phyloP scores from a whole-genome alignment of 805 yeast species.

The Candida sithepensis region DNA sequence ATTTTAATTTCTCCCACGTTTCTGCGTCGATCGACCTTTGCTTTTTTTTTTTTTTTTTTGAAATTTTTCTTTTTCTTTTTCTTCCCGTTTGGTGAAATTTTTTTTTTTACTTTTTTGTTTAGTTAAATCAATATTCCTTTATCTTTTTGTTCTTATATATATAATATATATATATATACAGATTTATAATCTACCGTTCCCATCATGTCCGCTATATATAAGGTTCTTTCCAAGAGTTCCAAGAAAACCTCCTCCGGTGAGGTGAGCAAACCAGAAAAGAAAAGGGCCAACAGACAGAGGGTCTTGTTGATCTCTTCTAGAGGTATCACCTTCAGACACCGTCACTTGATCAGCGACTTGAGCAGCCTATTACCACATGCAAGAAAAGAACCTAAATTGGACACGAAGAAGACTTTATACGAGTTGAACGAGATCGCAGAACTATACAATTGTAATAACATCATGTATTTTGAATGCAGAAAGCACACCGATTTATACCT shows the following conservation, averaged over 20 bases:
- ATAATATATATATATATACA: not conserved
- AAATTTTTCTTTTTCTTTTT: no score
- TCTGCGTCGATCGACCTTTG: no score
- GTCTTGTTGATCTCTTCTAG: conserved; percentile 87
- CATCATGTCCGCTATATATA: conserved; percentile 70
- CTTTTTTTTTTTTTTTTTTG: no score
- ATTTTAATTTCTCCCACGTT: no score
- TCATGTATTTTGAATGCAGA: conserved; percentile 91
- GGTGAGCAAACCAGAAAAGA: conserved; percentile 40
- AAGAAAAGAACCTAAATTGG: conserved; percentile 93
- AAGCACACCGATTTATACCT: conserved; percentile 92
- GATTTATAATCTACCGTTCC: not conserved
- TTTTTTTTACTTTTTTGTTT: no score
- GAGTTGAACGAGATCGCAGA: conserved; percentile 96
- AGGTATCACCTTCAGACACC: conserved; percentile 93
- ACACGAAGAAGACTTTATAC: conserved; percentile 82
- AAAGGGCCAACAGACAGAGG: conserved; percentile 80
- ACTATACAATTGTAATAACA: conserved; percentile 93
- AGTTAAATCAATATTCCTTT: no score
- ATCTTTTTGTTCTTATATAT: not conserved
- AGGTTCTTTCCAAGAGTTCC: conserved; percentile 50
- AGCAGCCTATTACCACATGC: conserved; percentile 83
- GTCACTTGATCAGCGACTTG: conserved; percentile 86
- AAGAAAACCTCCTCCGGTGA: conserved; percentile 15
- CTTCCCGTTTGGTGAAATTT: no score